Conservation (phyloP, 2,329 filamentous ascomycete species). For the Rachicladosporium sp. region DNA sequence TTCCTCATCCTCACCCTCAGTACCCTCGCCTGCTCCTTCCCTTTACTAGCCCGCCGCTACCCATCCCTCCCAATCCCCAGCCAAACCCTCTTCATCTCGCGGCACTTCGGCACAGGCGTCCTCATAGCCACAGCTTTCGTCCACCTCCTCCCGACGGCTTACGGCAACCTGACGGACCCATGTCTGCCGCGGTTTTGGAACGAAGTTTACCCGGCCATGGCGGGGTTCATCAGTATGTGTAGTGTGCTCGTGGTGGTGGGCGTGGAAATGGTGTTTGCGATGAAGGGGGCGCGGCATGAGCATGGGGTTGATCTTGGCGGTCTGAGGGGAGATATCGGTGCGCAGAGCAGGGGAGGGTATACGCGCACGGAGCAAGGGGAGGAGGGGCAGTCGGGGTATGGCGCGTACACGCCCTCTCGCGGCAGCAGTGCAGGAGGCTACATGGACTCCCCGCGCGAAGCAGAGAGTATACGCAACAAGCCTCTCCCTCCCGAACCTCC, state of each 20-base stretch:
- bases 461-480: slow-evolving; percentile 15
- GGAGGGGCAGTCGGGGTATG: slow-evolving; percentile 9
- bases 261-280: slow-evolving; percentile 81
- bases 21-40: slow-evolving; percentile 48
- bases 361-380: slow-evolving; percentile 13
- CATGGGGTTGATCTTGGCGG: slow-evolving; percentile 33
- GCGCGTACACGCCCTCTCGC: slow-evolving; percentile 1
- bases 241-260: slow-evolving; percentile 71
- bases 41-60: slow-evolving; percentile 47
- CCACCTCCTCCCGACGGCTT: slow-evolving; percentile 51
- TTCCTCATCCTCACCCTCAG: slow-evolving; percentile 44
- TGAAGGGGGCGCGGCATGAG: slow-evolving; percentile 48
- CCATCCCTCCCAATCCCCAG: slow-evolving; percentile 48
- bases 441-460: slow-evolving; percentile 1
- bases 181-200: slow-evolving; percentile 70
- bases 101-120: slow-evolving; percentile 47
- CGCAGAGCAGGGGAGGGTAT: slow-evolving; percentile 8
- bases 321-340: slow-evolving; percentile 14
- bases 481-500: slow-evolving; percentile 18
- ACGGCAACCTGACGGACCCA: slow-evolving; percentile 47
- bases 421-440: background rate
- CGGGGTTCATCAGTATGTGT: slow-evolving; percentile 70
- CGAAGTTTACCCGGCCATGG: slow-evolving; percentile 63
- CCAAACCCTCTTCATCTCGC: slow-evolving; percentile 45
- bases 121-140: slow-evolving; percentile 47